phyloP scores from a whole-genome alignment of 164 flowering plant species.

The Vitis amurensis region DNA sequence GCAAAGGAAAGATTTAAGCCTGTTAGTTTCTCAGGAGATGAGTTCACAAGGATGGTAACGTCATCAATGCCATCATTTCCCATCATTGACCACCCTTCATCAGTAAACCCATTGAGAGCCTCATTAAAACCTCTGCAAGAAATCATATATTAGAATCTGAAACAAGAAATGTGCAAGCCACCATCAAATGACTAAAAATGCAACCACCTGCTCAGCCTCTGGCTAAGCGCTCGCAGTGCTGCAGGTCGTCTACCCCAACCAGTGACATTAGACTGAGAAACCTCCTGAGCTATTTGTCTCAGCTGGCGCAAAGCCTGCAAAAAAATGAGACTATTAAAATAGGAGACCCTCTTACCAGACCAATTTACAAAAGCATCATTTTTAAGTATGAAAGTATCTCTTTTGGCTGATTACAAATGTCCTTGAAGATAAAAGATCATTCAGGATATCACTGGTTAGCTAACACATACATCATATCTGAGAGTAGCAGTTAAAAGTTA shows the following conservation, averaged over 20 bases:
- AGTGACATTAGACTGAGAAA: constrained; percentile 59
- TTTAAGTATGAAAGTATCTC: background rate
- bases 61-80: constrained; percentile 91
- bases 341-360: background rate
- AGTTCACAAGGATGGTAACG: constrained; percentile 82
- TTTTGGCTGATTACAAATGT: no score
- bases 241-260: constrained; percentile 91
- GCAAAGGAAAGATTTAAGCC: constrained; percentile 58
- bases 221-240: constrained; percentile 77
- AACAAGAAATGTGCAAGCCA: background rate
- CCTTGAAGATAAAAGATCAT: no score
- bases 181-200: background rate
- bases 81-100: constrained; percentile 94
- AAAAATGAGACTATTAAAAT: background rate
- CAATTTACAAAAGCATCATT: background rate
- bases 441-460: no score
- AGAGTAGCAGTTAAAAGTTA: background rate
- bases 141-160: constrained; percentile 5
- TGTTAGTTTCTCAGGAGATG: constrained; percentile 77
- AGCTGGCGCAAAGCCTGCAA: constrained; percentile 88
- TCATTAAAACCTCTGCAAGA: constrained; percentile 84
- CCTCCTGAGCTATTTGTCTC: constrained; percentile 85
- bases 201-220: constrained; percentile 78
- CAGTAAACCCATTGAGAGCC: constrained; percentile 90
- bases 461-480: no score